Evolutionary conservation across 441 rosid genomes (phyloP).

Genomic region (Gossypium gossypioides): DNA sequence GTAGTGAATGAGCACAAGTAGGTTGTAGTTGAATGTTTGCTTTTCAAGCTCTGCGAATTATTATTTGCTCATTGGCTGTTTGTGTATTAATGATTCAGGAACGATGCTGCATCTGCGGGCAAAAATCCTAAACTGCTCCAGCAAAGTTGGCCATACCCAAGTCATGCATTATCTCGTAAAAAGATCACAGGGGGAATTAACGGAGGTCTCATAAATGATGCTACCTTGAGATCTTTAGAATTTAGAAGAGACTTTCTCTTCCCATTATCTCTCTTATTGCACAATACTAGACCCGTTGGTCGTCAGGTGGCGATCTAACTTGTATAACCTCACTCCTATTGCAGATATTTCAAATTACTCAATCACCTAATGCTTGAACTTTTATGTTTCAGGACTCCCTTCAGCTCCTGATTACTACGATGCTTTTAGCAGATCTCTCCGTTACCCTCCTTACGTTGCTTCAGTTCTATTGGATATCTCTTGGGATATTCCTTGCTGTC

Average conservation of each 20-base stretch:
- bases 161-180: conserved; percentile 73
- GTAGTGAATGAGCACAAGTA: not conserved
- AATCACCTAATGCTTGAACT: conserved; percentile 15
- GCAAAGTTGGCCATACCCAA: conserved; percentile 42
- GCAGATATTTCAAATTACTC: not conserved
- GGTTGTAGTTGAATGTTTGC: conserved; percentile 2
- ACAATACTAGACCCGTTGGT: conserved; percentile 83
- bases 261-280: conserved; percentile 70
- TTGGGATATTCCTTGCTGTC: conserved; percentile 76
- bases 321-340: not conserved
- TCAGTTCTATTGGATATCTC: conserved; percentile 86
- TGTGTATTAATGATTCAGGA: conserved; percentile 35
- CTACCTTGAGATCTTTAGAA: conserved; percentile 62
- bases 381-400: conserved; percentile 60
- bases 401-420: conserved; percentile 64
- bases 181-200: conserved; percentile 80
- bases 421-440: conserved; percentile 82
- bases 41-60: conserved; percentile 3
- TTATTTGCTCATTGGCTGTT: conserved; percentile 11
- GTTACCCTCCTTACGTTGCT: conserved; percentile 74
- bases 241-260: conserved; percentile 64
- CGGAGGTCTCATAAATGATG: conserved; percentile 77
- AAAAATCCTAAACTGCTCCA: conserved; percentile 45
- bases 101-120: conserved; percentile 32
- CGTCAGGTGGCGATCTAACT: conserved; percentile 52